phyloP scores from a whole-genome alignment of 371 early-diverging fungal genomes.

The Fennellomyces sp. region DNA sequence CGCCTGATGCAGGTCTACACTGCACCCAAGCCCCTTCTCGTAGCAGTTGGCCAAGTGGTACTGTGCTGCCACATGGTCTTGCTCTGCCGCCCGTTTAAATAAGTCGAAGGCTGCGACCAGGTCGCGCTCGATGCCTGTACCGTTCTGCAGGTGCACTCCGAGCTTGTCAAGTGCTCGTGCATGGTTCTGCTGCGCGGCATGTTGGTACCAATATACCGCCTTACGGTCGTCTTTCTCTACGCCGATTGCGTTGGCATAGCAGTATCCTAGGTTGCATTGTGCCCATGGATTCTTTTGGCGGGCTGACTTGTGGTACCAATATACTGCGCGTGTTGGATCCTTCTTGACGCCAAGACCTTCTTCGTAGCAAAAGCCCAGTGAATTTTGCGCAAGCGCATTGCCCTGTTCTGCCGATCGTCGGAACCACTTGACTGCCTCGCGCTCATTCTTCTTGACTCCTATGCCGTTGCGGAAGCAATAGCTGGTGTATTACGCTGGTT shows the following conservation, averaged over 20 bases:
- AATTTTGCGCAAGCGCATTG: slow-evolving; percentile 79
- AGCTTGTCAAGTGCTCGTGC: slow-evolving; percentile 81
- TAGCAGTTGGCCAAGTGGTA: slow-evolving; percentile 68
- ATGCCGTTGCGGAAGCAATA: slow-evolving; percentile 73
- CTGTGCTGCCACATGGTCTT: slow-evolving; percentile 64
- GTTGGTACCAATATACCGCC: slow-evolving; percentile 71
- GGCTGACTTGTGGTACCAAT: slow-evolving; percentile 79
- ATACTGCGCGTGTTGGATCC: slow-evolving; percentile 66
- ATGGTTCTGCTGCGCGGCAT: slow-evolving; percentile 67
- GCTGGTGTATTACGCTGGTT: no score
- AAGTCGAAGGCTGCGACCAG: slow-evolving; percentile 56
- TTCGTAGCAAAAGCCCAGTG: slow-evolving; percentile 81
- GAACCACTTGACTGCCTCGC: slow-evolving; percentile 74
- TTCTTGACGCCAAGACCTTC: slow-evolving; percentile 69
- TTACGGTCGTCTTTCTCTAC: slow-evolving; percentile 51
- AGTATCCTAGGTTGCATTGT: slow-evolving; percentile 80
- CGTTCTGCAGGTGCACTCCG: slow-evolving; percentile 76
- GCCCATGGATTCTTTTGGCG: slow-evolving; percentile 82
- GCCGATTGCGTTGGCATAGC: slow-evolving; percentile 83
- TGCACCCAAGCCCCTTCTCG: slow-evolving; percentile 71
- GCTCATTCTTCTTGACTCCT: slow-evolving; percentile 68
- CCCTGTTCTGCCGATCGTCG: slow-evolving; percentile 67
- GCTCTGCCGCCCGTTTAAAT: slow-evolving; percentile 66
- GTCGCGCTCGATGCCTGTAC: slow-evolving; percentile 68
- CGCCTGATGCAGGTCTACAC: slow-evolving; percentile 59